Base-by-base conservation (phyloP, 371 early-diverging fungal species). In the Entomophthora muscae region DNA sequence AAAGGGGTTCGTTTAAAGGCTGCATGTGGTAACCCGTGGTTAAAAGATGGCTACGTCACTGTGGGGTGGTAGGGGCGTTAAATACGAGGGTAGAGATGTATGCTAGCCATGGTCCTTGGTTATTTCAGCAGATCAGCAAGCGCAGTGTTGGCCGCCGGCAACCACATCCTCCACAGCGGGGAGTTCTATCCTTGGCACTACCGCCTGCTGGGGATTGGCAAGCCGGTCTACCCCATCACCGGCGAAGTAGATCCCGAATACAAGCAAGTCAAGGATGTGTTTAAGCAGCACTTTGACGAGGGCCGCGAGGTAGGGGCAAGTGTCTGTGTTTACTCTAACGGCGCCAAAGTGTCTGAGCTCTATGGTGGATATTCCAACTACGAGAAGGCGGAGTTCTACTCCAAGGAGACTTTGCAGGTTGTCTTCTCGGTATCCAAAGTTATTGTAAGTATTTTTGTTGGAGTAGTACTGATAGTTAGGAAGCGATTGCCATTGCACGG, bases 361-460 rank as follows among this genome's bases (percentile, higher is more conserved):
- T 72, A 73, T 53, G 85, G 83, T 3, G 89, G 89, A 1, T 77
- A 75, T 75, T 77, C 76, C 63, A 78, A 84, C 63, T 56, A 67
- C 3, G 66, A 70, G 27, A 66, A 67, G 3, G 66, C 62, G 1
- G 67, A 63, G 0, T 67, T 63, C 2, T 89, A 82, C 65, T 67
- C 76, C 32, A 71, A 78, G 29, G 63, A 73, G 26, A 79, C 81
- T 0, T 66, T 89, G 51, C 79, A 81, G 65, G 72, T 83, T 65
- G 83, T 86, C 1, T 86, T 79, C 68, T 85, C 85, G 0, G 70
- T 74, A 28, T 77, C 81, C 24, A 86, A 86, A 70, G 72, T 69
- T 1, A 66, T 86, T 56, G 64, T 57, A 57, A 65, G 1, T 29
- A 1, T 28, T n/a, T 24, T 42, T 51, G 5, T 56, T 56, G 12